phyloP scores from a whole-genome alignment of 768 basidiomycete genomes.

The Cystofilobasidium capitatum region DNA sequence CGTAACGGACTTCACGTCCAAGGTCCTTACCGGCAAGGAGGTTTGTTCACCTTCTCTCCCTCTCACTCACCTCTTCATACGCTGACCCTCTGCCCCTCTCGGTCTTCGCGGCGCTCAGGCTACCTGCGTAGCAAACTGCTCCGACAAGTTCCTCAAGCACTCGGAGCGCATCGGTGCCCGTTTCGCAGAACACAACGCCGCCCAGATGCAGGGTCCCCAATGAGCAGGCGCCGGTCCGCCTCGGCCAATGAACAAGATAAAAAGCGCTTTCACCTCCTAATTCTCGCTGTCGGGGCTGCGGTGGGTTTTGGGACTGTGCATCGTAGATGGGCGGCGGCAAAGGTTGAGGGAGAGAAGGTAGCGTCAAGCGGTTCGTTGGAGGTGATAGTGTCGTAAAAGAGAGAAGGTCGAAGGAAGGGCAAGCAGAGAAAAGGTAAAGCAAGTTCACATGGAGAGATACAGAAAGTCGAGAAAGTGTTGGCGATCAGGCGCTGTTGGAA shows the following conservation, averaged over 20 bases:
- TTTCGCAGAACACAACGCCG: conserved; percentile 85
- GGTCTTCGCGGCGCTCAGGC: conserved; percentile 51
- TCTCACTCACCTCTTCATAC: background rate
- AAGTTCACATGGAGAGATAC: background rate
- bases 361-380: too few species aligned
- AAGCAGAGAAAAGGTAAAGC: background rate
- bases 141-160: conserved; percentile 96
- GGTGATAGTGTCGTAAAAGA: too few species aligned
- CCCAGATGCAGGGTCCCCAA: conserved; percentile 2
- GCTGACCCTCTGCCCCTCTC: background rate
- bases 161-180: conserved; percentile 85
- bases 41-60: conserved; percentile 41
- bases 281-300: too few species aligned
- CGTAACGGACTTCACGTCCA: conserved; percentile 93
- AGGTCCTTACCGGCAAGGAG: conserved; percentile 86
- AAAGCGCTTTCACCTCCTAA: too few species aligned
- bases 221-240: too few species aligned
- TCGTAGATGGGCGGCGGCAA: too few species aligned
- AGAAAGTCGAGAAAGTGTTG: background rate
- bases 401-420: background rate
- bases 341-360: too few species aligned
- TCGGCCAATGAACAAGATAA: too few species aligned
- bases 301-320: too few species aligned
- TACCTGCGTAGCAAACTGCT: conserved; percentile 81
- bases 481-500: background rate